A percentile compares a stretch with the other conserved stretches of the same genome.
These are phyloP conservation scores for Blastobotrys proliferans DNA, from an alignment of 1,139 yeast species.

Conservation along the genomic window DNA sequence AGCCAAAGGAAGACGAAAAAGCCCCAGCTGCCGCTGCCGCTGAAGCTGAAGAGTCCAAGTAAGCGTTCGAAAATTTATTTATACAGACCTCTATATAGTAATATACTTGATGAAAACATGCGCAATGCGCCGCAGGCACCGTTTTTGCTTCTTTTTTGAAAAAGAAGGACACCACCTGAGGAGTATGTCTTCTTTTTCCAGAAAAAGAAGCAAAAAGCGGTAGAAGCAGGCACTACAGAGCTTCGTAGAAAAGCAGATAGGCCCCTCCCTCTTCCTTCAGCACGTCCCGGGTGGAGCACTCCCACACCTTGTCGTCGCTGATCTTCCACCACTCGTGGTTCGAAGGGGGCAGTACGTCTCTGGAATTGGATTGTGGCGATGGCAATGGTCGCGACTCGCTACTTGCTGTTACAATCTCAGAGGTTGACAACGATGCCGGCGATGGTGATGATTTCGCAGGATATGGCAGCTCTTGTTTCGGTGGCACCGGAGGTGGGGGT, in stretches of 20 bases:
- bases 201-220: neutral
- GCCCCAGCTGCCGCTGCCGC: conserved; percentile 5
- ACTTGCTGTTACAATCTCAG: conserved; percentile 18
- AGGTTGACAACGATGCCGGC: conserved; percentile 22
- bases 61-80: conserved; percentile 4
- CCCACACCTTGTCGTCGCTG: conserved; percentile 69
- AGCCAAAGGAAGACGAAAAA: neutral
- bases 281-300: conserved; percentile 57
- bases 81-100: neutral
- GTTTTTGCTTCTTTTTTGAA: neutral
- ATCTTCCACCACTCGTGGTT: conserved; percentile 69
- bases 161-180: too few relatives aligned
- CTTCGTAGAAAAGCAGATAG: conserved; percentile 78
- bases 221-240: neutral
- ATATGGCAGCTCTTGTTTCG: conserved; percentile 18
- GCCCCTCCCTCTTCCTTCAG: conserved; percentile 68
- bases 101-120: neutral
- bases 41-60: conserved; percentile 5
- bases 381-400: conserved; percentile 9
- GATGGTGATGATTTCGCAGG: conserved; percentile 24
- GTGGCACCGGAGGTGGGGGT: conserved; percentile 8
- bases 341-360: conserved; percentile 6
- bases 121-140: neutral
- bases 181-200: neutral
- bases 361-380: conserved; percentile 8